Conservation (phyloP, 495 filamentous ascomycete genomes). For the Platismatia glauca region DNA sequence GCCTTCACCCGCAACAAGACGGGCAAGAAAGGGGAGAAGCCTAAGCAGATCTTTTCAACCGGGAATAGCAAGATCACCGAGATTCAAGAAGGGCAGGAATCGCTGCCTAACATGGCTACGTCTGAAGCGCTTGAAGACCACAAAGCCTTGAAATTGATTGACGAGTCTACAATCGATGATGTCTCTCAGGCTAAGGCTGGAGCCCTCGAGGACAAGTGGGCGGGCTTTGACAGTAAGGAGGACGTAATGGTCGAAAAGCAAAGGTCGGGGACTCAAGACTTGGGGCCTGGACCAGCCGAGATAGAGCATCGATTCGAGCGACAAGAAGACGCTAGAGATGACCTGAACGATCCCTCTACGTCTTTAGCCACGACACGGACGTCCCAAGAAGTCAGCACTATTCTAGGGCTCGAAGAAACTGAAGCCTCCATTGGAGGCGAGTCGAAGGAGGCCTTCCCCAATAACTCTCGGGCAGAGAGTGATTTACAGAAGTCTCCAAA, state of each 20-base stretch:
- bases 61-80: neutral
- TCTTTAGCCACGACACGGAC: conserved; percentile 1
- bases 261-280: neutral
- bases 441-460: conserved; percentile 11
- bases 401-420: neutral
- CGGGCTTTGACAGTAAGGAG: conserved; percentile 26
- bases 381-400: conserved; percentile 1
- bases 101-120: neutral
- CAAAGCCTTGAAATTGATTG: neutral
- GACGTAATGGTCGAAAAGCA: conserved; percentile 16
- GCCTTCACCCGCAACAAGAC: conserved; percentile 28
- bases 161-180: neutral
- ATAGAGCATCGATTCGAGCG: neutral
- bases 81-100: neutral
- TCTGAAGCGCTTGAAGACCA: neutral
- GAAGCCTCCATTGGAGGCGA: conserved; percentile 22
- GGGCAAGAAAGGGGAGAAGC: conserved; percentile 18
- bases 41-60: neutral
- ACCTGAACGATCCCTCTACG: neutral
- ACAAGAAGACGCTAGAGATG: neutral
- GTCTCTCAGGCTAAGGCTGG: neutral
- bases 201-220: neutral
- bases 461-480: conserved; percentile 19
- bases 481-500: conserved; percentile 14
- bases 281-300: neutral